These are phyloP conservation scores for Suillus plorans DNA, from an alignment of 768 basidiomycete species.

Conservation along the genomic window DNA sequence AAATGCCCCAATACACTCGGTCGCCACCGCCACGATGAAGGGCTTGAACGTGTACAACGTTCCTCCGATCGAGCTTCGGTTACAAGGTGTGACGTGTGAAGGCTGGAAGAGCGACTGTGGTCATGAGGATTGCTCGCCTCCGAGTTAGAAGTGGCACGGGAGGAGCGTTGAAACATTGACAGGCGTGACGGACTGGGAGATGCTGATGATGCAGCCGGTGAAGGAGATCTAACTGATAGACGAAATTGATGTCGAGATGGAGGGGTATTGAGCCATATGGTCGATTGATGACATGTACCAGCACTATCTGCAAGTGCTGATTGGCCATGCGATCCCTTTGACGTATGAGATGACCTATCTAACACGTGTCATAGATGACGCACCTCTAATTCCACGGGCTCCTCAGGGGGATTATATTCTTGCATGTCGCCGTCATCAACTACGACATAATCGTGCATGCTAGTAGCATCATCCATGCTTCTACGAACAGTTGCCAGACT, in stretches of 20 bases:
- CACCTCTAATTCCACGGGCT: constrained; percentile 19
- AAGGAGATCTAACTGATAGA: constrained; percentile 42
- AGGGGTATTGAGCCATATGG: constrained; percentile 34
- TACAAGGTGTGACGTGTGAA: constrained; percentile 40
- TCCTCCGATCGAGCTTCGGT: constrained; percentile 7
- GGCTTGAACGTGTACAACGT: constrained; percentile 16
- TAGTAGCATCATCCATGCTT: constrained; percentile 32
- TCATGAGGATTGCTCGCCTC: constrained; percentile 28
- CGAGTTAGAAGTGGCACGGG: constrained; percentile 26
- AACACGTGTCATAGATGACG: constrained; percentile 26
- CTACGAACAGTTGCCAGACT: constrained; percentile 27
- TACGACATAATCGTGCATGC: constrained; percentile 42
- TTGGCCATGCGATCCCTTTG: constrained; percentile 24
- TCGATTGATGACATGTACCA: constrained; percentile 31
- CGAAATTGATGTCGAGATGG: constrained; percentile 42
- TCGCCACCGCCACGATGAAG: constrained; percentile 51
- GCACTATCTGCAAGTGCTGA: constrained; percentile 21
- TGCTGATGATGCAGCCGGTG: constrained; percentile 39
- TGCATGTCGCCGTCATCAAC: constrained; percentile 33
- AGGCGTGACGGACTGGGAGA: constrained; percentile 39
- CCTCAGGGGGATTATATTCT: constrained; percentile 23
- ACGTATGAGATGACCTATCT: constrained; percentile 17
- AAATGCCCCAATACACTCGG: constrained; percentile 69
- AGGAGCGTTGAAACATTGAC: constrained; percentile 42
- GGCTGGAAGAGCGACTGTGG: constrained; percentile 51